Percentiles rank a stretch among this genome's conserved stretches.
Conservation (phyloP, 2,329 filamentous ascomycete genomes). For the Pseudogymnoascus sp. region DNA sequence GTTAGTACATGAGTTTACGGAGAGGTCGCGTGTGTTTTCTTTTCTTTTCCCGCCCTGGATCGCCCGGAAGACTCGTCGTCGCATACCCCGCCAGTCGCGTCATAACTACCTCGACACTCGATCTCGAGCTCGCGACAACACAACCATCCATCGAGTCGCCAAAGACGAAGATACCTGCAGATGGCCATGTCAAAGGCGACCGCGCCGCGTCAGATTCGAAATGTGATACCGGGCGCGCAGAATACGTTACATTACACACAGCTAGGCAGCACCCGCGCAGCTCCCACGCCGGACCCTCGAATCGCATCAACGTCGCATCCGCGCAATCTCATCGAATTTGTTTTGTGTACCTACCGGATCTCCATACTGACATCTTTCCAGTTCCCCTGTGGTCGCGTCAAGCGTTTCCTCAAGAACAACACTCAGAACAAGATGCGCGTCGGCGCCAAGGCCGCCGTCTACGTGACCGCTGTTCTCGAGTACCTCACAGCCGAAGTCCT, state of each 20-base stretch:
- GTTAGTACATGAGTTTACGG: conserved; percentile 22
- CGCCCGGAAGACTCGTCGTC: background rate
- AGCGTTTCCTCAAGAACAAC: conserved; percentile 99
- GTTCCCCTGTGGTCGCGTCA: conserved; percentile 99
- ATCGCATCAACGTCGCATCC: background rate
- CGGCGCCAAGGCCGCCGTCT: conserved; percentile 95
- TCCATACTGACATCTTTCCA: conserved; percentile 37
- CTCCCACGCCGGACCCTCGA: background rate
- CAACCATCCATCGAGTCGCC: background rate
- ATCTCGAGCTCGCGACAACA: background rate
- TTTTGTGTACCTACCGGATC: background rate
- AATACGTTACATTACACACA: background rate
- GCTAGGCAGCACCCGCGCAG: background rate
- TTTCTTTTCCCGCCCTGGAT: conserved; percentile 2
- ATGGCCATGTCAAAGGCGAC: background rate
- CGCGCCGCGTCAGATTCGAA: background rate
- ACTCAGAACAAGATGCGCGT: conserved; percentile 99
- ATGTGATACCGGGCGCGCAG: background rate
- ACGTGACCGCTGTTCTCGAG: conserved; percentile 95
- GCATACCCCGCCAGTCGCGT: conserved; percentile 14
- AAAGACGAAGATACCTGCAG: background rate
- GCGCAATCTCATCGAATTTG: background rate
- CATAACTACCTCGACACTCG: conserved; percentile 8
- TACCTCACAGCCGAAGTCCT: conserved; percentile 97
- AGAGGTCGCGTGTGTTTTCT: background rate